These are phyloP conservation scores for Fagus sylvatica DNA, from an alignment of 306 rosid species.

Conservation along the genomic window DNA sequence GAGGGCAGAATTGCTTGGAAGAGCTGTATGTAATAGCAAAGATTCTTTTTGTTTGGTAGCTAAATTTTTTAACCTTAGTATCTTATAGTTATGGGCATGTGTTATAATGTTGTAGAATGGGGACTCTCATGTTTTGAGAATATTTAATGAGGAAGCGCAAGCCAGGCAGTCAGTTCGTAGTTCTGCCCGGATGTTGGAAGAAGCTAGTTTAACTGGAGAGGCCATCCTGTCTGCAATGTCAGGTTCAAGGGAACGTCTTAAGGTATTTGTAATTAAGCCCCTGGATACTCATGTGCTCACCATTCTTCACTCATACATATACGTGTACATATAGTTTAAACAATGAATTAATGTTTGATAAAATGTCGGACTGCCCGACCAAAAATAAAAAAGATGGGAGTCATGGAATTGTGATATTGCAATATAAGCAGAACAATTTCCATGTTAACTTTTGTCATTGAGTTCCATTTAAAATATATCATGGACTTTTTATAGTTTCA, in stretches of 20 bases:
- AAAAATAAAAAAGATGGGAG: no score
- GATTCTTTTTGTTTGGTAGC: not conserved
- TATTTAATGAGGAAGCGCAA: slow-evolving; percentile 79
- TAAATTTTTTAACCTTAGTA: not conserved
- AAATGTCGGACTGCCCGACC: not conserved
- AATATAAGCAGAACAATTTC: not conserved
- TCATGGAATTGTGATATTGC: no score
- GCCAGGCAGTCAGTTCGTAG: slow-evolving; percentile 69
- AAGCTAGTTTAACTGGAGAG: slow-evolving; percentile 74
- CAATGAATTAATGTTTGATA: not conserved
- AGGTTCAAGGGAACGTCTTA: slow-evolving; percentile 81
- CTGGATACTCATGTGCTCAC: not conserved
- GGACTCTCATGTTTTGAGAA: slow-evolving; percentile 72
- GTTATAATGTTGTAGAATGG: slow-evolving; percentile 52
- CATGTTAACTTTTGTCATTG: not conserved
- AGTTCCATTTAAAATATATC: not conserved
- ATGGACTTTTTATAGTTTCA: not conserved
- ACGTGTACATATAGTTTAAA: not conserved
- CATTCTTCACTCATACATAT: no score
- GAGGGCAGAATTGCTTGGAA: slow-evolving; percentile 69
- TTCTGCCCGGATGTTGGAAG: slow-evolving; percentile 73
- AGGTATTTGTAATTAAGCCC: slow-evolving; percentile 49
- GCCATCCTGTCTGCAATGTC: slow-evolving; percentile 73
- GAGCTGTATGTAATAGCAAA: slow-evolving; percentile 52
- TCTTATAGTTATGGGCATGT: not conserved